phyloP scores from a whole-genome alignment of 2,329 filamentous ascomycete species.

The Orbilia quercus region DNA sequence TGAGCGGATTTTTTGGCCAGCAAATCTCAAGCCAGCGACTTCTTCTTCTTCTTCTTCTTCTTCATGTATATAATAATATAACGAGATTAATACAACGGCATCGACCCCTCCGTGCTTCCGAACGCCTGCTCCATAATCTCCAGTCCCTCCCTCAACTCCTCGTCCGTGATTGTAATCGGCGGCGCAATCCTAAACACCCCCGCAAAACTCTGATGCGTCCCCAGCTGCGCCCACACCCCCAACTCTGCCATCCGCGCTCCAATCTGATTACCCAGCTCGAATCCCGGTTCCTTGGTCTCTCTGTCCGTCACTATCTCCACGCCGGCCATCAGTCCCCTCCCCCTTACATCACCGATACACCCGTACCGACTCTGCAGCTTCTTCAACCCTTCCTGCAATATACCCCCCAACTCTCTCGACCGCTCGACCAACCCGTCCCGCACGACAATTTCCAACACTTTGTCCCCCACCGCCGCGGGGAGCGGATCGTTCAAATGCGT shows the following conservation, averaged over 20 bases:
- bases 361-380: constrained; percentile 67
- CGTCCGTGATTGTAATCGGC: constrained; percentile 69
- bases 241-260: constrained; percentile 67
- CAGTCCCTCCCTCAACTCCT: constrained; percentile 68
- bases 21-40: too few relatives aligned
- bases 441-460: constrained; percentile 72
- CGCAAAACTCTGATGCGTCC: constrained; percentile 68
- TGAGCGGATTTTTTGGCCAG: too few relatives aligned
- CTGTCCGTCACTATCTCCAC: constrained; percentile 70
- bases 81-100: constrained; percentile 59
- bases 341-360: constrained; percentile 73
- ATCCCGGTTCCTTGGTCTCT: constrained; percentile 66
- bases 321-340: constrained; percentile 70
- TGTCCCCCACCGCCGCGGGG: constrained; percentile 71
- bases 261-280: constrained; percentile 67
- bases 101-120: constrained; percentile 61
- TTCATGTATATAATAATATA: constrained; percentile 5
- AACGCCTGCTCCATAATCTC: constrained; percentile 71
- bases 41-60: too few relatives aligned
- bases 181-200: constrained; percentile 72
- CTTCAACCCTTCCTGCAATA: constrained; percentile 67
- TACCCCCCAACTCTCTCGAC: constrained; percentile 65
- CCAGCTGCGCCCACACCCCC: constrained; percentile 71
- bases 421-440: constrained; percentile 68
- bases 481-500: constrained; percentile 74